These are phyloP conservation scores for Naganishia albida DNA, from an alignment of 1,284 basidiomycete genomes.

Conservation along the genomic window DNA sequence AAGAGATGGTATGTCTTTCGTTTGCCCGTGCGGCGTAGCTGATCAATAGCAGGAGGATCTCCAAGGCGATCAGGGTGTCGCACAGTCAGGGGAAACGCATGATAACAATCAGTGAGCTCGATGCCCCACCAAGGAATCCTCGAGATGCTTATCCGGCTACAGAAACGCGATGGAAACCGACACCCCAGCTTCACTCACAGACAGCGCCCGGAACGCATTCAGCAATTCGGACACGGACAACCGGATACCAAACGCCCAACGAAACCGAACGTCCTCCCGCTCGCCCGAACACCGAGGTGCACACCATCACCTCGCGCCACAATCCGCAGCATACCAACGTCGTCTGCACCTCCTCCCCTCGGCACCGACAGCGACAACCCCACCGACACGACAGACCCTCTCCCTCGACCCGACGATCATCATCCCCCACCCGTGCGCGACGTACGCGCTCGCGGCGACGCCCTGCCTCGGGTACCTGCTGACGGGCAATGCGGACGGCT, in stretches of 20 bases:
- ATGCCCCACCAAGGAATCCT: conserved; percentile 3
- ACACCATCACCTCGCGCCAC: conserved; percentile 15
- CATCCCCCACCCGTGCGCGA: conserved; percentile 82
- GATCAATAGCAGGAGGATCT: conserved; percentile 9
- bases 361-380: conserved; percentile 61
- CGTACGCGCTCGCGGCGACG: conserved; percentile 80
- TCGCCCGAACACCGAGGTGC: conserved; percentile 15
- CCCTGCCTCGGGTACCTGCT: conserved; percentile 85
- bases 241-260: conserved; percentile 13
- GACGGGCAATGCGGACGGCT: conserved; percentile 90
- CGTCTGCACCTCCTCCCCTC: conserved; percentile 51
- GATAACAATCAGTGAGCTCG: conserved; percentile 29
- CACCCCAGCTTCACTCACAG: not conserved
- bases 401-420: conserved; percentile 92
- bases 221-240: not conserved
- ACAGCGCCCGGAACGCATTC: not conserved
- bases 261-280: not conserved
- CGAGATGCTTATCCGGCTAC: conserved; percentile 27
- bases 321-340: conserved; percentile 23
- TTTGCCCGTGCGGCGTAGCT: not conserved
- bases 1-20: conserved; percentile 18
- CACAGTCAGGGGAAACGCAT: not conserved
- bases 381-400: conserved; percentile 60
- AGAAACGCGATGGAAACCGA: too few relatives aligned
- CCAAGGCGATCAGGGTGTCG: not conserved